phyloP scores from a whole-genome alignment of 2,329 filamentous ascomycete species.

The Apiospora arundinis region DNA sequence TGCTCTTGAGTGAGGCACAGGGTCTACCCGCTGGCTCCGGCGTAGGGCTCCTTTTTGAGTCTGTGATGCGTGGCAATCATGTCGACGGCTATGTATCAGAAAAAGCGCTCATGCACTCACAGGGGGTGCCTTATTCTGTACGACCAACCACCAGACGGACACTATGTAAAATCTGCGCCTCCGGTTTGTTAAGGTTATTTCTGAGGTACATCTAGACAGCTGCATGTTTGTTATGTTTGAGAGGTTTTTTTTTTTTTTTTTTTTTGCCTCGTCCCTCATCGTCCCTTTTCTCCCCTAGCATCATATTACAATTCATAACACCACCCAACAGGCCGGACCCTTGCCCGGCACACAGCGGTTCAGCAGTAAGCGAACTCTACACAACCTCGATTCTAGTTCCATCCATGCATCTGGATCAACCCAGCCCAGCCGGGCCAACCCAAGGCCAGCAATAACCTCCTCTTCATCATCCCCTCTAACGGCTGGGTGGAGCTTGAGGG shows the following conservation, averaged over 20 bases:
- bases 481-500: constrained; percentile 4
- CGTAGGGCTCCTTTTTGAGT: constrained; percentile 1
- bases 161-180: background rate
- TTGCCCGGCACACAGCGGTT: constrained; percentile 1
- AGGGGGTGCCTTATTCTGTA: background rate
- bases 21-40: constrained; percentile 17
- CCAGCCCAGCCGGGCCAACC: constrained; percentile 8
- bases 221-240: background rate
- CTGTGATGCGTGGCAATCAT: constrained; percentile 13
- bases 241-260: background rate
- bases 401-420: constrained; percentile 15
- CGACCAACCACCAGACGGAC: constrained; percentile 1
- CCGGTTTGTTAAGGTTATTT: background rate
- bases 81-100: constrained; percentile 14
- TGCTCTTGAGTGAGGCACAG: constrained; percentile 6
- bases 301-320: background rate
- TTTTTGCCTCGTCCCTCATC: background rate
- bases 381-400: background rate
- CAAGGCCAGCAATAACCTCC: background rate
- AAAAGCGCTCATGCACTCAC: constrained; percentile 13
- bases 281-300: background rate
- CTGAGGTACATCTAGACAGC: background rate
- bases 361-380: constrained; percentile 6
- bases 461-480: constrained; percentile 15
- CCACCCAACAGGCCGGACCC: constrained; percentile 2